A percentile compares a stretch with the other conserved stretches of the same genome.
Conservation (phyloP, 805 yeast species). For the Vanderwaltozyma tropicalis region DNA sequence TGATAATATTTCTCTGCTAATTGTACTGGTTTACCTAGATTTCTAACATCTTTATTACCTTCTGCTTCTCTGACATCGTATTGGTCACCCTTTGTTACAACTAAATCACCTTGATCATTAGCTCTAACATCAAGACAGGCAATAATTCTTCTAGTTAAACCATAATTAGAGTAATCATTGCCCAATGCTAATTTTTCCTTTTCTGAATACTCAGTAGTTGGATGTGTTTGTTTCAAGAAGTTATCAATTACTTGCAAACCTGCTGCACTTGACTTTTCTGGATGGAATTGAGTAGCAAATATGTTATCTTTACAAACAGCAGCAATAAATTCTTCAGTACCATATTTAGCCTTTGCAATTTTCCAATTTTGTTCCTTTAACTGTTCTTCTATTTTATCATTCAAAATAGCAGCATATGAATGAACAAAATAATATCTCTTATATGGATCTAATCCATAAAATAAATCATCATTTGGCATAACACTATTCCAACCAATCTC, state of each 20-base stretch:
- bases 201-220: slow-evolving; percentile 15
- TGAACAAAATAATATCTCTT: slow-evolving; percentile 90
- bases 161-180: slow-evolving; percentile 39
- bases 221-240: slow-evolving; percentile 42
- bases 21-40: slow-evolving; percentile 93
- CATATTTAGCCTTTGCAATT: slow-evolving; percentile 62
- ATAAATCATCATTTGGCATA: slow-evolving; percentile 18
- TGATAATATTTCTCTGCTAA: slow-evolving; percentile 80
- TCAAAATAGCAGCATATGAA: slow-evolving; percentile 74
- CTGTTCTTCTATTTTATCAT: slow-evolving; percentile 28
- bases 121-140: slow-evolving; percentile 97
- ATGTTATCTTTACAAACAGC: slow-evolving; percentile 68
- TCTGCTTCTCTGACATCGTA: slow-evolving; percentile 83
- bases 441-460: slow-evolving; percentile 56
- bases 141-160: slow-evolving; percentile 81
- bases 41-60: slow-evolving; percentile 57
- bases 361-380: slow-evolving; percentile 47
- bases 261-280: slow-evolving; percentile 93
- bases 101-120: slow-evolving; percentile 89
- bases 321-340: slow-evolving; percentile 71
- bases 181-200: slow-evolving; percentile 11
- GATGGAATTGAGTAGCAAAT: slow-evolving; percentile 96
- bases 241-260: slow-evolving; percentile 70
- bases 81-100: slow-evolving; percentile 97
- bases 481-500: slow-evolving; percentile 90